Evolutionary conservation across 345 rosid species (phyloP).

Genomic region (Turnera subulata): DNA sequence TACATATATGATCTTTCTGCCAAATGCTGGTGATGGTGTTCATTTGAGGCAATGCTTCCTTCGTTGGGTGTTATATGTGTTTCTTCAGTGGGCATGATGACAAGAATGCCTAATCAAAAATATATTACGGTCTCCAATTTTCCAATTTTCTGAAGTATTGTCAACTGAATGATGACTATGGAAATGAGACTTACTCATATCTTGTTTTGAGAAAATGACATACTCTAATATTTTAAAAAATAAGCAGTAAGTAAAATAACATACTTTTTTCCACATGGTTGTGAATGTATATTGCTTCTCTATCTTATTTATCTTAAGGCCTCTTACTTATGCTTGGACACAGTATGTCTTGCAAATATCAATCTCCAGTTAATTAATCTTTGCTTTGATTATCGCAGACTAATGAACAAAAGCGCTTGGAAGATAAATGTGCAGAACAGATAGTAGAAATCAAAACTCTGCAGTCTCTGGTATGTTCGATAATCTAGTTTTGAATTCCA

Average conservation of each 20-base stretch:
- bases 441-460: slow-evolving; percentile 65
- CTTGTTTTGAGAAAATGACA: no score
- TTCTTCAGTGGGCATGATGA: no score
- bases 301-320: not conserved
- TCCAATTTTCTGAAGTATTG: not conserved
- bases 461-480: slow-evolving; percentile 48
- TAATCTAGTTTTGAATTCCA: not conserved
- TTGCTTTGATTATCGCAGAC: slow-evolving; percentile 38
- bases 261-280: not conserved
- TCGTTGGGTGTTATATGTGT: no score
- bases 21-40: no score
- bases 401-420: slow-evolving; percentile 55
- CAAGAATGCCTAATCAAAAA: no score
- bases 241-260: no score
- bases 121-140: no score
- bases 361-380: not conserved
- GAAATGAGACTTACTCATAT: no score
- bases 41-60: no score
- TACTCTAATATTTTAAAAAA: no score
- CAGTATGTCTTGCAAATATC: not conserved
- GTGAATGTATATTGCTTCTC: not conserved
- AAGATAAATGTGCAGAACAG: slow-evolving; percentile 60
- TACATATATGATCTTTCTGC: no score
- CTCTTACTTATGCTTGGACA: not conserved
- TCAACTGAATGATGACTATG: no score